Evolutionary conservation across 305 asterid species (phyloP).

Genomic region (Fraxinus dipetala): DNA sequence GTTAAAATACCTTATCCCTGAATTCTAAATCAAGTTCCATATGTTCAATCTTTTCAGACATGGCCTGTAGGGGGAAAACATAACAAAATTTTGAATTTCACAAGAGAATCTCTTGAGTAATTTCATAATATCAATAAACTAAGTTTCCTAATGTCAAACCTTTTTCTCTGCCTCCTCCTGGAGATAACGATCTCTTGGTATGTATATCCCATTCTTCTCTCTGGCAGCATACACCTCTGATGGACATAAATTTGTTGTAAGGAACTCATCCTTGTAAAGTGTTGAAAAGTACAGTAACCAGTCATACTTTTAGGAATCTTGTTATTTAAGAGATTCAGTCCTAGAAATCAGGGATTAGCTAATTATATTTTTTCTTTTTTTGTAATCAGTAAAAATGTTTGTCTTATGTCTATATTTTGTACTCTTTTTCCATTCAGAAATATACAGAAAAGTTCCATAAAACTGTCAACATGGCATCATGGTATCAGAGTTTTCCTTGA

Average conservation of each 20-base stretch:
- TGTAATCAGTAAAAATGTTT: not conserved
- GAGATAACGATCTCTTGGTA: slow-evolving; percentile 25
- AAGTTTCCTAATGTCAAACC: slow-evolving; percentile 24
- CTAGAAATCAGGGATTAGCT: not conserved
- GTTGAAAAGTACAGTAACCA: not conserved
- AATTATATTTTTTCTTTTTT: not conserved
- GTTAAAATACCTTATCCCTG: slow-evolving; percentile 17
- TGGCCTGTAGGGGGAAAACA: slow-evolving; percentile 13
- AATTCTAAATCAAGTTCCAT: slow-evolving; percentile 25
- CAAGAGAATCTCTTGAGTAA: not conserved
- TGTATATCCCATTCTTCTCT: slow-evolving; percentile 28
- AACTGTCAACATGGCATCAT: not conserved
- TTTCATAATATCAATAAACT: not conserved
- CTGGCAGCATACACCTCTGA: slow-evolving; percentile 37
- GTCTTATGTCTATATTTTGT: not conserved
- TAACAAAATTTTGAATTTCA: not conserved
- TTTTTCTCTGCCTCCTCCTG: slow-evolving; percentile 36
- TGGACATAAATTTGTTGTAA: not conserved
- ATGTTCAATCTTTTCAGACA: slow-evolving; percentile 15
- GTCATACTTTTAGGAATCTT: not conserved
- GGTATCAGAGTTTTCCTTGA: not conserved
- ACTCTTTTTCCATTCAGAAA: not conserved
- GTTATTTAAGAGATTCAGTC: not conserved
- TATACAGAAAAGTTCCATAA: not conserved
- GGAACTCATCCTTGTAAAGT: not conserved